Percentiles rank a stretch among this genome's conserved stretches.
Conservation (phyloP, 1,284 basidiomycete species). For the Trichosporon sp. region DNA sequence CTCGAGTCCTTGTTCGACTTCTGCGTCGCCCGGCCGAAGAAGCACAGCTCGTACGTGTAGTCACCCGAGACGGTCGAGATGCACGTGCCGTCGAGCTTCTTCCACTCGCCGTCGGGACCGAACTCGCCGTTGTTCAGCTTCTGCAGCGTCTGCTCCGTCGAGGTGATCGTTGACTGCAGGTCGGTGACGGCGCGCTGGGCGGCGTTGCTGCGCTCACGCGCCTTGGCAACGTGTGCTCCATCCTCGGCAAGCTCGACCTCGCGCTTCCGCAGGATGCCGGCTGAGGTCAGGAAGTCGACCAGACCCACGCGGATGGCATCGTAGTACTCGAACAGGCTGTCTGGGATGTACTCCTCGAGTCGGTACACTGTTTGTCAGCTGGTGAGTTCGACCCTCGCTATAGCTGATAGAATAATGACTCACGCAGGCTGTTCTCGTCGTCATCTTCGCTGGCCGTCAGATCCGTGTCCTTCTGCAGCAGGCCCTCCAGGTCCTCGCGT, state of each 20-base stretch:
- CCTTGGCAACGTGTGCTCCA: constrained; percentile 46
- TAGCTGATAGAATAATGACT: not conserved
- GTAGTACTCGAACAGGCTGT: constrained; percentile 68
- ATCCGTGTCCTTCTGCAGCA: constrained; percentile 6
- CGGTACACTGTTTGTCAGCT: constrained; percentile 61
- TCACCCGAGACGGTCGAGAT: constrained; percentile 80
- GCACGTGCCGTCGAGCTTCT: constrained; percentile 81
- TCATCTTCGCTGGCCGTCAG: constrained; percentile 12
- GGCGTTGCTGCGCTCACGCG: constrained; percentile 56
- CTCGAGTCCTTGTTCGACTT: constrained; percentile 77
- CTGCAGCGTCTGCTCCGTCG: constrained; percentile 28
- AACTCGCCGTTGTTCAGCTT: constrained; percentile 56
- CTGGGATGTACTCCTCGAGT: constrained; percentile 79
- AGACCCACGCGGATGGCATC: constrained; percentile 63
- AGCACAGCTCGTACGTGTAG: constrained; percentile 94
- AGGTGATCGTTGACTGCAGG: constrained; percentile 25
- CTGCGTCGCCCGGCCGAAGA: constrained; percentile 82
- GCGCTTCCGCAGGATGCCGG: constrained; percentile 18
- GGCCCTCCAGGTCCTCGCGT: constrained; percentile 13
- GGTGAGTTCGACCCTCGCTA: not conserved
- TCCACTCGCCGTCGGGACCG: constrained; percentile 86
- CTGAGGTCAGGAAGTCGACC: constrained; percentile 52
- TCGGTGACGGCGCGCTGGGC: constrained; percentile 50
- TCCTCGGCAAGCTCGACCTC: constrained; percentile 18
- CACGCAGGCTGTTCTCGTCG: constrained; percentile 26